phyloP scores from a whole-genome alignment of 768 basidiomycete species.

The Coprinopsis cinerea region DNA sequence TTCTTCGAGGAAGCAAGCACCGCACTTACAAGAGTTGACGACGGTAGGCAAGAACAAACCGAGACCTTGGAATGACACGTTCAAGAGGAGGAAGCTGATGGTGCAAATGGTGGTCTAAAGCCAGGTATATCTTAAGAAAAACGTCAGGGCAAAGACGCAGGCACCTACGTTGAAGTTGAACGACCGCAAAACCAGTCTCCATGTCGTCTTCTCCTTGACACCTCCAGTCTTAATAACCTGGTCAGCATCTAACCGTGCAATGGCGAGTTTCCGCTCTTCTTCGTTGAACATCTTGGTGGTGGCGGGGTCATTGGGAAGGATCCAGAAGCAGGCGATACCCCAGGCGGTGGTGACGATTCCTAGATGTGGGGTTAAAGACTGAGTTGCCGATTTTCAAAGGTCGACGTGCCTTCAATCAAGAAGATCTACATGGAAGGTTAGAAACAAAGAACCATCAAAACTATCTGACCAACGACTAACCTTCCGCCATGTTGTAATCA shows the following conservation, averaged over 20 bases:
- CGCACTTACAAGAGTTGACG: conserved; percentile 33
- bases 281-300: conserved; percentile 23
- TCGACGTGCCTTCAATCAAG: conserved; percentile 29
- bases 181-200: conserved; percentile 10
- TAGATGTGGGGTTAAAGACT: background rate
- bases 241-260: conserved; percentile 26
- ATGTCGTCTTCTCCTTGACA: conserved; percentile 9
- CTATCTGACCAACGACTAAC: background rate
- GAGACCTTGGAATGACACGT: conserved; percentile 39
- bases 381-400: conserved; percentile 13
- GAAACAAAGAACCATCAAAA: background rate
- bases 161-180: conserved; percentile 15
- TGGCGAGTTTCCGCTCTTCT: conserved; percentile 21
- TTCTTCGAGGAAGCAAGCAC: background rate
- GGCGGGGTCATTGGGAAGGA: conserved; percentile 23
- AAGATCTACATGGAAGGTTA: conserved; percentile 25
- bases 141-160: background rate
- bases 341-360: conserved; percentile 20
- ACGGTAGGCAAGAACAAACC: conserved; percentile 43
- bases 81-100: conserved; percentile 27
- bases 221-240: conserved; percentile 14
- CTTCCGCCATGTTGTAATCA: conserved; percentile 28
- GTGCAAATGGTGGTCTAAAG: conserved; percentile 26
- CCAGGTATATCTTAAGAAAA: background rate
- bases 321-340: conserved; percentile 19